Evolutionary conservation across 164 flowering plant genomes (phyloP), one percentile per base, ranked within the genome.

Genomic region (Akebia trifoliata): DNA sequence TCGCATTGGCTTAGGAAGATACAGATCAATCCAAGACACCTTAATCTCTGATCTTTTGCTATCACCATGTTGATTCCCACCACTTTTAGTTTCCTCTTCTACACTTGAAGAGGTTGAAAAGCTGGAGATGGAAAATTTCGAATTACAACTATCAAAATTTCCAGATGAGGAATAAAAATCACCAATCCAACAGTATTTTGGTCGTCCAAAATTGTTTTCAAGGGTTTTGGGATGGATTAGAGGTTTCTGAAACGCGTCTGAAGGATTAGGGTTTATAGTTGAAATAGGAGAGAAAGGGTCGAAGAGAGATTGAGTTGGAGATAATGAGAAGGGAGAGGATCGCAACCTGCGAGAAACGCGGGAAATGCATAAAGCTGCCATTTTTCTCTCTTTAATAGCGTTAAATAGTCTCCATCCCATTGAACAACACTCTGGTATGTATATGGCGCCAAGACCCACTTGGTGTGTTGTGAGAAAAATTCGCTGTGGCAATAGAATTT

Each of bases 21-120:
- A 81, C 65, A 71, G 39, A 64, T 90, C 97, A 36, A 93, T 75
- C 99, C 97, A 93, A 1, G 90, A 73, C 1, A 4, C 17, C 42
- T 66, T 51, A 38, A 38, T 34, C 55, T 48, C 44, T 54, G 62
- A 37, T 51, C 43, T 31, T n/a, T 54, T 50, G 10, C 32, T 52
- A 42, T 56, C 38, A 8, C 43, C 68, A 6, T 40, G 11, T 30
- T 9, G 37, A 28, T 62, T 38, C 34, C 56, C 66, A 14, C 54
- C 68, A 24, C 17, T 62, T 22, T 44, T 50, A 7, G n/a, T n/a
- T 24, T 49, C 58, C 14, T 46, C 47, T 4, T 22, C 25, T 12
- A 11, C 56, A 26, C 43, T 50, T 9, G 68, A 54, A 50, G 74
- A 55, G 9, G 74, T 60, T 25, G 54, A 58, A 29, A 61, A 36